Conservation (phyloP, 306 rosid species). For the Elaeagnus macrophylla region DNA sequence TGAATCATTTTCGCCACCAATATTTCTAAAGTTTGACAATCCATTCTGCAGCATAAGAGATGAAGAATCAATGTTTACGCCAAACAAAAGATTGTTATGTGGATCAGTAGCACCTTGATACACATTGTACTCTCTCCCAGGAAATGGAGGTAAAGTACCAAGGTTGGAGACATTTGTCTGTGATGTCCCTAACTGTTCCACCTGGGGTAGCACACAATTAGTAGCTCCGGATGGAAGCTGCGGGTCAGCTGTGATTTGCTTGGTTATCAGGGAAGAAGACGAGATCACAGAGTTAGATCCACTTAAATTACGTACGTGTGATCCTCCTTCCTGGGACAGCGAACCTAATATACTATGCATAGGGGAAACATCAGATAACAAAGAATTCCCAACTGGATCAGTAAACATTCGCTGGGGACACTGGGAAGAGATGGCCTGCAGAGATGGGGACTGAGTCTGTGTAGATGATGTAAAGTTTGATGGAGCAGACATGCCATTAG, state of each 20-base stretch:
- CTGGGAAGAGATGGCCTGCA: slow-evolving; percentile 54
- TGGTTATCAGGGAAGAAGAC: slow-evolving; percentile 53
- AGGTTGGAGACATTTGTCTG: slow-evolving; percentile 38
- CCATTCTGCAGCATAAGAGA: slow-evolving; percentile 70
- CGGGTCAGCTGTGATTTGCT: slow-evolving; percentile 59
- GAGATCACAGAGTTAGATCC: slow-evolving; percentile 51
- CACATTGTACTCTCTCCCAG: slow-evolving; percentile 68
- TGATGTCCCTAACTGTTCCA: slow-evolving; percentile 41
- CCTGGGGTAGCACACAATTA: slow-evolving; percentile 56
- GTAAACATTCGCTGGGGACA: slow-evolving; percentile 24
- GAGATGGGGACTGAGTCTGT: slow-evolving; percentile 53
- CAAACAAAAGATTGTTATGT: slow-evolving; percentile 71
- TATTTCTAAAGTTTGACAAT: slow-evolving; percentile 49
- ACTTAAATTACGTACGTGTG: slow-evolving; percentile 50
- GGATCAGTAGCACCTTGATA: slow-evolving; percentile 67
- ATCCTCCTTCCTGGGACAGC: slow-evolving; percentile 60
- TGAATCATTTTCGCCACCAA: slow-evolving; percentile 35
- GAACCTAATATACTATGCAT: slow-evolving; percentile 70
- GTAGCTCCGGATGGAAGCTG: slow-evolving; percentile 51
- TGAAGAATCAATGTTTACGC: slow-evolving; percentile 75
- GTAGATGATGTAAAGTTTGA: slow-evolving; percentile 51
- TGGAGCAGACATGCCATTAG: slow-evolving; percentile 45
- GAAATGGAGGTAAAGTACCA: slow-evolving; percentile 72
- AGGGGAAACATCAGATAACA: slow-evolving; percentile 30
- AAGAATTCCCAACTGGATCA: slow-evolving; percentile 23